Base-by-base conservation (phyloP, 148 eudicot species). In the Amaranthus cruentus region DNA sequence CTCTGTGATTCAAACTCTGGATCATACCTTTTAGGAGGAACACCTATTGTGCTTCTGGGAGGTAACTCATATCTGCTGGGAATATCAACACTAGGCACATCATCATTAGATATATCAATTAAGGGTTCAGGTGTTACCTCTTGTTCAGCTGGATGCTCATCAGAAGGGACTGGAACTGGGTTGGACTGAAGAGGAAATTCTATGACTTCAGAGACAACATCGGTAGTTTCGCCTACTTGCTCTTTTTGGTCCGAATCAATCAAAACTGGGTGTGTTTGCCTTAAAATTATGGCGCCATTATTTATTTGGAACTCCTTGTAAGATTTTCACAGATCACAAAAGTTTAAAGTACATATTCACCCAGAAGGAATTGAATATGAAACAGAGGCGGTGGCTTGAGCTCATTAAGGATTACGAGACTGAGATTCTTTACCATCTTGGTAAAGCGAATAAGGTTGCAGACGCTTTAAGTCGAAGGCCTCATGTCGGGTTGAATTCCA, bases 341-440 rank as follows among this genome's bases (percentile, higher is more conserved):
- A 57, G 60, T n/a, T 21, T 57, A 11, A 28, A 61, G 46, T 61
- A 61, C 44, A 61, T 61, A 9, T 28, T 61, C 46, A 38, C 4
- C 5, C 46, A 61, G 13, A 61, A 61, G 65, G 65, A 61, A 4
- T 10, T 61, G 9, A 61, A 61, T 61, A 61, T 61, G 65, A 61
- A 46, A 38, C 65, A 61, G 10, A 43, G 7, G 4, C 10, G 46
- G 6, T 61, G 65, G 65, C 10, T 61, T 4, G 65, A 61, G 11
- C 12, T 61, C 10, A 28, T 61, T 11, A 28, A 61, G 65, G 65
- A 61, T 3, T 21, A 7, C 7, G 65, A 61, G 5, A 61, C 38
- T 7, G 44, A 21, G 21, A 21, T 61, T 3, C 11, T 6, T 2
- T 21, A 61, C 13, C 21, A n/a, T 21, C 6, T 6, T 3, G 2